Percentiles rank a stretch among this genome's conserved stretches.
phyloP scores from a whole-genome alignment of 139 green algal species.

The Volvox africanus region DNA sequence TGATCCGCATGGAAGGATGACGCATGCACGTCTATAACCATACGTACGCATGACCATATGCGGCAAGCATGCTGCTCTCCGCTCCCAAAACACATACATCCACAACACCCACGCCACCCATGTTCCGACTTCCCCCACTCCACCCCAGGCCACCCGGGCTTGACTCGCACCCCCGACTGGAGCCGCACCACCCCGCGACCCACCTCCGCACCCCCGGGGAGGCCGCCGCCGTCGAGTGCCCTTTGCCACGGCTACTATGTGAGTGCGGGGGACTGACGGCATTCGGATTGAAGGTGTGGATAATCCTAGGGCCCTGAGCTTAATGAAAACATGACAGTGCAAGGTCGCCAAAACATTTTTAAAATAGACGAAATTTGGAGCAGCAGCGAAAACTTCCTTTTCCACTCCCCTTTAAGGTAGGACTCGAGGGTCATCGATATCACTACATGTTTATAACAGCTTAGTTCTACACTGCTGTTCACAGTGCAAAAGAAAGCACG shows the following conservation, averaged over 20 bases:
- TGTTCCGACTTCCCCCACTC: not conserved
- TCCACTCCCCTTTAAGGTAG: no score
- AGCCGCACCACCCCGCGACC: not conserved
- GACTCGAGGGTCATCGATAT: no score
- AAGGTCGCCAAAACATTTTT: no score
- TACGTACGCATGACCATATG: not conserved
- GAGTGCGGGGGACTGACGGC: not conserved
- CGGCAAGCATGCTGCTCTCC: not conserved
- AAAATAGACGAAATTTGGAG: no score
- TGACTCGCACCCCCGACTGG: slow-evolving; percentile 13
- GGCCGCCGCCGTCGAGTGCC: not conserved
- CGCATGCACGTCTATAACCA: not conserved
- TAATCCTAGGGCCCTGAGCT: no score
- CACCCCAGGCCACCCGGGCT: not conserved
- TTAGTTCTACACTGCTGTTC: no score
- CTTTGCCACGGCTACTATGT: slow-evolving; percentile 21
- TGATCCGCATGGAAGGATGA: not conserved
- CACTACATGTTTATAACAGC: no score
- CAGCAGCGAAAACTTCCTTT: no score
- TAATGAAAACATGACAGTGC: no score
- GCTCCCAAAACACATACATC: not conserved
- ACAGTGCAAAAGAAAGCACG: no score
- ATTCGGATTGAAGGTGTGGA: no score
- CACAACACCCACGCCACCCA: not conserved
- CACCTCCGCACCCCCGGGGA: not conserved